Evolutionary conservation across 352 stramenopile genomes (phyloP), one percentile per base, ranked within the genome.

Genomic region (Phytophthora pseudosyringae): DNA sequence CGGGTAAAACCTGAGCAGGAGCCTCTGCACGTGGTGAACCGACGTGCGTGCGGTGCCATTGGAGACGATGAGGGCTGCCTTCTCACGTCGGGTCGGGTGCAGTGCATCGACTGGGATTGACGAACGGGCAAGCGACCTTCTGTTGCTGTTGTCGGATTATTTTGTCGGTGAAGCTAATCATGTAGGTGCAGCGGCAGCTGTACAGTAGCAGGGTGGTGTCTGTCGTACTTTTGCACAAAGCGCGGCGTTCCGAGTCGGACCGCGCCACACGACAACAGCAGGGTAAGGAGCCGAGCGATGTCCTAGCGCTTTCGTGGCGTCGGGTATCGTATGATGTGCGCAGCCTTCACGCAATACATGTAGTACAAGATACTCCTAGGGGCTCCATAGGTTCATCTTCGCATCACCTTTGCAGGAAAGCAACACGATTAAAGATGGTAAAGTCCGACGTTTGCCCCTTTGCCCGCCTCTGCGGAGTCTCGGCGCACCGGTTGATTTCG

Each of bases 341-440:
- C 3, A 1, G 36, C 12, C 21, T 47, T 66, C 62, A 59, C 29
- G 43, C 38, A 44, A 49, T 49, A 48, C 26, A 7, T n/a, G n/a
- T n/a, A n/a, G n/a, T n/a, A n/a, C n/a, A n/a, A n/a, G n/a, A n/a
- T n/a, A n/a, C n/a, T n/a, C n/a, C n/a, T n/a, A 26, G 32, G 21
- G 25, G 35, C 48, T 16, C 28, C 26, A 65, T 66, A 47, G 39
- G 15, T 66, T 63, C 41, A 49, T 33, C 46, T 64, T 70, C 44
- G 39, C 52, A 66, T 73, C 59, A 53, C 25, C 15, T 67, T 36
- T 33, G 45, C 35, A 62, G 25, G 21, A 45, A 45, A 36, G 33
- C 43, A 57, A 73, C 29, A 39, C 44, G 32, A 66, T 63, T 52
- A 52, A 62, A 55, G 66, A 67, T 71, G 45, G 43, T 21, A 8